These are phyloP conservation scores for Aspergillus arachidicola DNA, from an alignment of 2,329 filamentous ascomycete genomes.

Conservation along the genomic window DNA sequence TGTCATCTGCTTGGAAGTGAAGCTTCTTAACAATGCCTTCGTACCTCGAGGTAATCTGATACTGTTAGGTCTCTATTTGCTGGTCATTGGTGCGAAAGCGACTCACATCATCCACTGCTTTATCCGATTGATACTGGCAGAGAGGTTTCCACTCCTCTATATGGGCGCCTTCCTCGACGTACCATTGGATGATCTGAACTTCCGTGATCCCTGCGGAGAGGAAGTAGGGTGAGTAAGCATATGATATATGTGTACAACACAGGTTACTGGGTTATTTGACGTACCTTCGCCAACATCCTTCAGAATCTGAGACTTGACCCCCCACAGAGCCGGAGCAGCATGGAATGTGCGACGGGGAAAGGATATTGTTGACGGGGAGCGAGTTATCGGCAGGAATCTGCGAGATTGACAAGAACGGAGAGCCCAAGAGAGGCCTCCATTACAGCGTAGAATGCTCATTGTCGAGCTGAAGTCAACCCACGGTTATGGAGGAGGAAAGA, in stretches of 20 bases:
- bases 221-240: slow-evolving; percentile 20
- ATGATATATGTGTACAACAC: not conserved
- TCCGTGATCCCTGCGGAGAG: slow-evolving; percentile 83
- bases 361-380: slow-evolving; percentile 23
- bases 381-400: slow-evolving; percentile 29
- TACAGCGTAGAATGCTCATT: slow-evolving; percentile 37
- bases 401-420: slow-evolving; percentile 29
- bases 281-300: slow-evolving; percentile 49
- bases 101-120: slow-evolving; percentile 68
- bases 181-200: slow-evolving; percentile 99
- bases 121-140: slow-evolving; percentile 98
- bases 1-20: slow-evolving; percentile 93
- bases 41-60: slow-evolving; percentile 93
- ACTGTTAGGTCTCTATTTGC: slow-evolving; percentile 29
- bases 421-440: slow-evolving; percentile 31
- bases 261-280: not conserved
- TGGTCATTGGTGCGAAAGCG: slow-evolving; percentile 6
- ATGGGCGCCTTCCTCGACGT: slow-evolving; percentile 90
- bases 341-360: slow-evolving; percentile 39
- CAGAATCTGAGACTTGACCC: slow-evolving; percentile 42
- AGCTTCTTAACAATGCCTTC: slow-evolving; percentile 94
- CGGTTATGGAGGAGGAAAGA: slow-evolving; percentile 3
- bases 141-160: slow-evolving; percentile 98
- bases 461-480: slow-evolving; percentile 8
- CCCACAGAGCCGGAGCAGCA: slow-evolving; percentile 35